A percentile compares a stretch with the other conserved stretches of the same genome.
Evolutionary conservation across 78 protist species (phyloP).

Genomic region (Dictyostelium citrinum): DNA sequence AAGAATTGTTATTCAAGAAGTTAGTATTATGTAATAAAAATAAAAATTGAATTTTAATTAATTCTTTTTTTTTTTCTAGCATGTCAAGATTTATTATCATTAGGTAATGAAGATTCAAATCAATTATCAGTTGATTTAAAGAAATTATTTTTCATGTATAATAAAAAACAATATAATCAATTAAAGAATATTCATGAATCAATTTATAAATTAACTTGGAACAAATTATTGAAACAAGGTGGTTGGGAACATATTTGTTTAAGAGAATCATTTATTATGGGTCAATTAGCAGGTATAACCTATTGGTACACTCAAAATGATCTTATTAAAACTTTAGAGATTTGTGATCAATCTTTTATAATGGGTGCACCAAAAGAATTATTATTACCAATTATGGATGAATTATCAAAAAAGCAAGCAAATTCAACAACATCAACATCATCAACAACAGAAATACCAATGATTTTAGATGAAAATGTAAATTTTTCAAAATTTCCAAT

Average conservation of each 20-base stretch:
- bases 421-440: neutral
- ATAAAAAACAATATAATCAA: constrained; percentile 20
- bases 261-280: constrained; percentile 23
- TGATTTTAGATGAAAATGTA: neutral
- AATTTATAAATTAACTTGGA: constrained; percentile 22
- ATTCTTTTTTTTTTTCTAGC: neutral
- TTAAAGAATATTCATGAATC: constrained; percentile 5
- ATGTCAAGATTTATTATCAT: constrained; percentile 5
- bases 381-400: constrained; percentile 9
- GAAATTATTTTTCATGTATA: constrained; percentile 12
- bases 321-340: neutral
- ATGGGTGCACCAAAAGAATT: constrained; percentile 29
- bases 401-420: neutral
- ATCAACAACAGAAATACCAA: neutral
- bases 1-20: constrained; percentile 7
- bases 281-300: constrained; percentile 3
- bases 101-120: neutral
- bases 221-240: neutral
- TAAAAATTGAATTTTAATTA: neutral
- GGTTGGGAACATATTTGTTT: constrained; percentile 16
- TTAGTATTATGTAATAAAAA: neutral
- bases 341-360: constrained; percentile 5
- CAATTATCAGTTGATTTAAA: constrained; percentile 12
- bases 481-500: constrained; percentile 4
- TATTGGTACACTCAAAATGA: neutral